Evolutionary conservation across 345 rosid species (phyloP).

Genomic region (Eucalyptus lansdowneana): DNA sequence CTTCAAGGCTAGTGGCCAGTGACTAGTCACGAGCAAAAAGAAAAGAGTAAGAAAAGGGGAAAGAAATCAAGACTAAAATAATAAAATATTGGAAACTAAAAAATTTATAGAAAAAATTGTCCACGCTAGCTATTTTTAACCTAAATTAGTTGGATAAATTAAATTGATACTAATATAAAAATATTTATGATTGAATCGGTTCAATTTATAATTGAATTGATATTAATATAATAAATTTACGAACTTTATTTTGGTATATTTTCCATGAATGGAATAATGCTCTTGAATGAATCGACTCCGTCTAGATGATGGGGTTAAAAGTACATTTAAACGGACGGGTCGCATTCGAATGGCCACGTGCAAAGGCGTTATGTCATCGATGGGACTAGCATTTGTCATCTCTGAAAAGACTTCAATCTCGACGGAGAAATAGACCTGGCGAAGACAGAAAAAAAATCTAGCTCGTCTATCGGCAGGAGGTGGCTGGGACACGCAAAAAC

Average conservation of each 20-base stretch:
- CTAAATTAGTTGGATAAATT: no score
- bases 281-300: neutral
- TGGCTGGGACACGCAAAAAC: neutral
- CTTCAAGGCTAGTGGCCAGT: fast-evolving
- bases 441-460: neutral
- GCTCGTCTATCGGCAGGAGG: neutral
- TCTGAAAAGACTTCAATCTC: neutral
- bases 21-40: no score
- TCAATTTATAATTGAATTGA: no score
- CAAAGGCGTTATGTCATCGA: neutral
- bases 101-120: no score
- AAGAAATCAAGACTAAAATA: no score
- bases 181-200: no score
- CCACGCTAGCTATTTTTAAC: fast-evolving
- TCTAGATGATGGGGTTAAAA: neutral
- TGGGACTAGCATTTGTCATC: neutral
- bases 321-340: neutral
- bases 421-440: neutral
- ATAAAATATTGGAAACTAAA: no score
- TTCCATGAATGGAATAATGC: neutral
- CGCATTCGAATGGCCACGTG: neutral
- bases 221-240: no score
- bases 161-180: no score
- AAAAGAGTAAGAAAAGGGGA: no score
- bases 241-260: no score